These are phyloP conservation scores for Cydonia oblonga DNA, from an alignment of 331 rosid species.

Conservation along the genomic window DNA sequence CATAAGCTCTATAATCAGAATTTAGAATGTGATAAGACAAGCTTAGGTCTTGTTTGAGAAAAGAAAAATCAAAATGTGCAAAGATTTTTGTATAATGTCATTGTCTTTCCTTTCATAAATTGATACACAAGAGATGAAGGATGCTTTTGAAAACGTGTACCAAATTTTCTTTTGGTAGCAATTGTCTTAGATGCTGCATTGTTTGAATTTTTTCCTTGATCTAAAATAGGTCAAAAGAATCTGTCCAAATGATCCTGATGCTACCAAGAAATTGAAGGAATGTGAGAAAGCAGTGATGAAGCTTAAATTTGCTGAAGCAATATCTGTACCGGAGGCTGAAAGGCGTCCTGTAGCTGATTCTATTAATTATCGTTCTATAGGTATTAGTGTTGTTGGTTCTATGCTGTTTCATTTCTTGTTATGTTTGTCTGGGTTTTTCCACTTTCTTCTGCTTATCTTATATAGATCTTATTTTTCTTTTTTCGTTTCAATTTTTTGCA, in stretches of 20 bases:
- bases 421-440: background rate
- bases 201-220: conserved; percentile 7
- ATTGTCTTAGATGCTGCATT: background rate
- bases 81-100: background rate
- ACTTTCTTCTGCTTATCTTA: background rate
- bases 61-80: background rate
- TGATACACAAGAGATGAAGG: background rate
- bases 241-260: conserved; percentile 90
- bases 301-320: conserved; percentile 95
- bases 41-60: background rate
- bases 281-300: conserved; percentile 96
- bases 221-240: conserved; percentile 66
- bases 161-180: background rate
- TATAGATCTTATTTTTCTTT: background rate
- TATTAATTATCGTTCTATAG: conserved; percentile 67
- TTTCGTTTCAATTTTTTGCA: background rate
- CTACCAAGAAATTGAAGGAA: conserved; percentile 83
- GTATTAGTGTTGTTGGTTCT: conserved; percentile 33
- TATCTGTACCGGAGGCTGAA: conserved; percentile 56
- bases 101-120: background rate
- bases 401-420: background rate
- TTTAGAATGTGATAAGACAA: background rate
- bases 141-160: background rate
- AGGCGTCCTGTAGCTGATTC: conserved; percentile 69
- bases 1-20: background rate